A percentile compares a stretch with the other conserved stretches of the same genome.
Conservation (phyloP, 2,329 filamentous ascomycete genomes). For the Scedosporium aurantiacum region DNA sequence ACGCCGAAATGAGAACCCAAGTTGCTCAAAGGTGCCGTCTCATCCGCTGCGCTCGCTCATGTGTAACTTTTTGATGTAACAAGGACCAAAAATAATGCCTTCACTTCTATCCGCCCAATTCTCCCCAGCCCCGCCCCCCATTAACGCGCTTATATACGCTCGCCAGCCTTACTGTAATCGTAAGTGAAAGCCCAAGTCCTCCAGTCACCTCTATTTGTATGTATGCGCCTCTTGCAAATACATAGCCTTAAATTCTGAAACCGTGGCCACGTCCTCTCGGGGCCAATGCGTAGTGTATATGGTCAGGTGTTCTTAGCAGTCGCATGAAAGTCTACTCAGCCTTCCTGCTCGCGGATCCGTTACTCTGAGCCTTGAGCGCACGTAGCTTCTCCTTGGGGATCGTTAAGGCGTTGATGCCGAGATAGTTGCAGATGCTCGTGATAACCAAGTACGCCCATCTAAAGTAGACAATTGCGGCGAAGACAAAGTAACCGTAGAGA, state of each 20-base stretch:
- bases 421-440: conserved; percentile 77
- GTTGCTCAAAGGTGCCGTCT: background rate
- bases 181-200: too few relatives aligned
- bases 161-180: too few relatives aligned
- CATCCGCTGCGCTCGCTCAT: background rate
- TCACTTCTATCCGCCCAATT: background rate
- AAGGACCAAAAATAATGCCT: background rate
- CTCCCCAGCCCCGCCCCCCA: background rate
- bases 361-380: conserved; percentile 30
- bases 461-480: conserved; percentile 77
- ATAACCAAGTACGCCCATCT: conserved; percentile 89
- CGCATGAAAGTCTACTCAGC: background rate
- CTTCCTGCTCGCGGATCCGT: conserved; percentile 3
- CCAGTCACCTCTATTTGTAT: too few relatives aligned
- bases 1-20: background rate
- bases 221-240: too few relatives aligned
- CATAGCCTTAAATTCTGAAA: background rate
- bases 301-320: background rate
- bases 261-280: background rate
- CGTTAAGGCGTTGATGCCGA: conserved; percentile 90
- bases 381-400: conserved; percentile 56
- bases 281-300: background rate
- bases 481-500: conserved; percentile 72
- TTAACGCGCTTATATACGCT: background rate
- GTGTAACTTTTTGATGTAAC: background rate